A percentile compares a stretch with the other conserved stretches of the same genome.
These are phyloP conservation scores for Chlorella variabilis DNA, from an alignment of 163 green algal genomes.

Conservation along the genomic window DNA sequence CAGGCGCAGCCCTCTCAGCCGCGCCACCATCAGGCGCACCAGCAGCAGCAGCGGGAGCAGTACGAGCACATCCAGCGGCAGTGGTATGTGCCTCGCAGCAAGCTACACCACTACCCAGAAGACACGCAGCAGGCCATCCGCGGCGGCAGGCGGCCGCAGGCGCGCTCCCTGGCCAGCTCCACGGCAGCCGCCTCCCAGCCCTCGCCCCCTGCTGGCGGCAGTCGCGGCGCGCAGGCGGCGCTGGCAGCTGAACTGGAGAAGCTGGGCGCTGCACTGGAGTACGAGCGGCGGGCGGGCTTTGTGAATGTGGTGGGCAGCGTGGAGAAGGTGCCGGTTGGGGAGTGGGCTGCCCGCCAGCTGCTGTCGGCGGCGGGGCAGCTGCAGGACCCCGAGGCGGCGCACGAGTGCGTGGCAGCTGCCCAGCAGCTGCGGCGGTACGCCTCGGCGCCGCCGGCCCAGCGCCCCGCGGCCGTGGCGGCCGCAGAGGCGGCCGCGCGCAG, in stretches of 20 bases:
- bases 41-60: background rate
- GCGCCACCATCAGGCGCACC: background rate
- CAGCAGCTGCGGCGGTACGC: slow-evolving; percentile 15
- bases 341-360: slow-evolving; percentile 6
- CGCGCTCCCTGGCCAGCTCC: background rate
- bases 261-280: slow-evolving; percentile 3
- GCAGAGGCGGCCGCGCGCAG: background rate
- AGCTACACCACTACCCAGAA: slow-evolving; percentile 14
- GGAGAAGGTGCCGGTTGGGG: background rate
- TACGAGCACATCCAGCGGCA: slow-evolving; percentile 7
- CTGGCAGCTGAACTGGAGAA: background rate
- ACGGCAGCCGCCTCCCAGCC: background rate
- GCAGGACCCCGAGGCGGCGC: background rate
- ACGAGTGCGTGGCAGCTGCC: slow-evolving; percentile 7
- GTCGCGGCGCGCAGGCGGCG: background rate
- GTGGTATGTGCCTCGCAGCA: slow-evolving; percentile 12
- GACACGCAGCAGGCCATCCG: slow-evolving; percentile 12
- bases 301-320: slow-evolving; percentile 5
- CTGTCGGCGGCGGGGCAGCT: slow-evolving; percentile 2
- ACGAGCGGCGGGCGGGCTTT: background rate
- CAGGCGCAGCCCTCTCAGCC: too few relatives aligned
- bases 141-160: background rate
- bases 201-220: background rate
- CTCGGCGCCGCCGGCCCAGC: background rate
- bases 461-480: background rate